Conservation (phyloP, 306 rosid species). For the Dalbergia oliveri region DNA sequence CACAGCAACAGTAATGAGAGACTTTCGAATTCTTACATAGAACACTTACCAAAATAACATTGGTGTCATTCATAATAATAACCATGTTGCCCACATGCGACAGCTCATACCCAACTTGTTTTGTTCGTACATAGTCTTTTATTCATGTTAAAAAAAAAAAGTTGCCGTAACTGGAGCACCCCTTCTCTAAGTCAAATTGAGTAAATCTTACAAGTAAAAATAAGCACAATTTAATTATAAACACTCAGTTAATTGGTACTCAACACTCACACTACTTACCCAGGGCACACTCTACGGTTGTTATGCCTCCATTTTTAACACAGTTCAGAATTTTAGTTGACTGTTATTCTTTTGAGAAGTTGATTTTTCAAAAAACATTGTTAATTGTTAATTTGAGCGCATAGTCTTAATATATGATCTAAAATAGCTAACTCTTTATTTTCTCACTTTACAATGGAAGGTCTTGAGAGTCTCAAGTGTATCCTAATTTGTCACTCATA, state of each 20-base stretch:
- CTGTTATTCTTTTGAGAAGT: no score
- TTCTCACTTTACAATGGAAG: neutral
- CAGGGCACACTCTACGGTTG: no score
- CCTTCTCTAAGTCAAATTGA: neutral
- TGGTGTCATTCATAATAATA: neutral
- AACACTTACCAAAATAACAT: neutral
- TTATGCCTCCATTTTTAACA: no score
- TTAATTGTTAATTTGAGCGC: no score
- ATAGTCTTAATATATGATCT: no score
- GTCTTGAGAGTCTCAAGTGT: conserved; percentile 16
- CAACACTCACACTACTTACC: neutral
- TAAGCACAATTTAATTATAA: no score
- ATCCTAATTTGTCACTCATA: no score
- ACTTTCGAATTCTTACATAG: neutral
- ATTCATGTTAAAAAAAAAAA: neutral
- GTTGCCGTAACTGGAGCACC: no score
- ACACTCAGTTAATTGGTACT: neutral
- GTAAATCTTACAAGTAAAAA: no score
- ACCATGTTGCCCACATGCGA: conserved; percentile 16
- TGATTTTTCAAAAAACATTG: no score
- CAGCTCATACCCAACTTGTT: conserved; percentile 51
- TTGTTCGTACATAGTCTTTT: neutral
- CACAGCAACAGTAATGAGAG: neutral
- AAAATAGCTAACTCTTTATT: no score
- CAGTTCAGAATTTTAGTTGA: no score